Conservation (phyloP, 768 basidiomycete species). For the Roridomyces roridus region DNA sequence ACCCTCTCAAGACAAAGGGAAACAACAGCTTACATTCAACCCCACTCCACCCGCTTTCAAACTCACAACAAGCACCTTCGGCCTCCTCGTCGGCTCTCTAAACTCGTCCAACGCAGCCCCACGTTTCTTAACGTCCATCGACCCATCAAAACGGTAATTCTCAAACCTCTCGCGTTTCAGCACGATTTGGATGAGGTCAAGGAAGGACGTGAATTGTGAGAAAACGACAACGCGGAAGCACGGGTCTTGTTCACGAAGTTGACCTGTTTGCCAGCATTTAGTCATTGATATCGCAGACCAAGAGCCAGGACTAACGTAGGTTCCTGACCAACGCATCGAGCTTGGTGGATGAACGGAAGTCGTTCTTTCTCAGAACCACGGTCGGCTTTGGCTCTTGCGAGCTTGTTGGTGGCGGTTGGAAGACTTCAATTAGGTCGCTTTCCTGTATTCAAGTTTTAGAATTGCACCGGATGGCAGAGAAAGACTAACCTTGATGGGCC, state of each 20-base stretch:
- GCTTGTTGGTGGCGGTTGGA: constrained; percentile 44
- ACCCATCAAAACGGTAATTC: constrained; percentile 88
- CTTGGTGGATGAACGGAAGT: constrained; percentile 92
- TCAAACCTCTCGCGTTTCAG: constrained; percentile 72
- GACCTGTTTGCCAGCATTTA: constrained; percentile 43
- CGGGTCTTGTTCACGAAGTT: constrained; percentile 73
- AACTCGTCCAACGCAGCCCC: constrained; percentile 80
- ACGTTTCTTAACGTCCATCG: constrained; percentile 87
- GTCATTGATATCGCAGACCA: neutral
- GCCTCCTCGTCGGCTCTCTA: constrained; percentile 67
- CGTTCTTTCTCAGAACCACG: constrained; percentile 74
- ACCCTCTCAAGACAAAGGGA: constrained; percentile 1
- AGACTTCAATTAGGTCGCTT: constrained; percentile 67
- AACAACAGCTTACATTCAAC: constrained; percentile 63
- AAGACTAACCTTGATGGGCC: constrained; percentile 62
- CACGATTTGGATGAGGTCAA: constrained; percentile 78
- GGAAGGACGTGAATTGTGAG: constrained; percentile 88
- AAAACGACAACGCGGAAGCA: constrained; percentile 87
- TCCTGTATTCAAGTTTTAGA: constrained; percentile 42
- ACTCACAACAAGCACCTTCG: constrained; percentile 80
- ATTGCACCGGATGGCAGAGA: neutral
- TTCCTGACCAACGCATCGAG: constrained; percentile 80
- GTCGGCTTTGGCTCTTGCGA: constrained; percentile 47
- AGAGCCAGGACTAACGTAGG: constrained; percentile 60
- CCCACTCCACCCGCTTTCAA: constrained; percentile 94